Conservation (phyloP, 2,329 filamentous ascomycete genomes). For the Fusarium ambrosium region DNA sequence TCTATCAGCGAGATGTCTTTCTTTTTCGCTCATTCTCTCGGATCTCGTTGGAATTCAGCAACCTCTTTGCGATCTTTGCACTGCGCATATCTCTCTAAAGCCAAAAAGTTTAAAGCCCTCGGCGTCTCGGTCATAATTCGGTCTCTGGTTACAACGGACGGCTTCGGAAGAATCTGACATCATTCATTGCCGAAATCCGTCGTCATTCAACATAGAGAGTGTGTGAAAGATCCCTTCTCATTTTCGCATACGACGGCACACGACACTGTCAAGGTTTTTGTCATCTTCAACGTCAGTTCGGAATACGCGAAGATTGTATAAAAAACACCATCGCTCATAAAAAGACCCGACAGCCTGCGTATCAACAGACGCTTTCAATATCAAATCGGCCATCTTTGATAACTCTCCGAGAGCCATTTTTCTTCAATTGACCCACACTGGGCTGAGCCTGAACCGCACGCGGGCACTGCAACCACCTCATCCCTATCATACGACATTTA, state of each 20-base stretch:
- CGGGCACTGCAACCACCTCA: constrained; percentile 29
- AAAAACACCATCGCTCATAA: constrained; percentile 7
- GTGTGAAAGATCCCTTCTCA: not conserved
- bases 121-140: constrained; percentile 50
- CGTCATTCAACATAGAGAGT: constrained; percentile 29
- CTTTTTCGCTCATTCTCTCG: not conserved
- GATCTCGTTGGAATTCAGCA: not conserved
- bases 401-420: constrained; percentile 16
- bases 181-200: constrained; percentile 28
- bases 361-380: not conserved
- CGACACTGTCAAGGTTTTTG: constrained; percentile 10
- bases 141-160: constrained; percentile 41
- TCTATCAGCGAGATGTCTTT: not conserved
- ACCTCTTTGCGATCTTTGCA: not conserved
- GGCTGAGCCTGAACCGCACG: constrained; percentile 16
- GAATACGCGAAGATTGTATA: not conserved
- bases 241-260: constrained; percentile 7
- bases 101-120: constrained; percentile 14
- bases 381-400: not conserved
- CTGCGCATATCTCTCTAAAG: not conserved
- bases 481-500: constrained; percentile 37
- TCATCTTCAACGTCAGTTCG: constrained; percentile 12
- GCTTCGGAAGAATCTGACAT: constrained; percentile 45
- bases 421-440: constrained; percentile 35
- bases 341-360: not conserved